Evolutionary conservation across 2,329 filamentous ascomycete genomes (phyloP), one percentile per base, ranked within the genome.

Genomic region (Colletotrichum zoysiae): DNA sequence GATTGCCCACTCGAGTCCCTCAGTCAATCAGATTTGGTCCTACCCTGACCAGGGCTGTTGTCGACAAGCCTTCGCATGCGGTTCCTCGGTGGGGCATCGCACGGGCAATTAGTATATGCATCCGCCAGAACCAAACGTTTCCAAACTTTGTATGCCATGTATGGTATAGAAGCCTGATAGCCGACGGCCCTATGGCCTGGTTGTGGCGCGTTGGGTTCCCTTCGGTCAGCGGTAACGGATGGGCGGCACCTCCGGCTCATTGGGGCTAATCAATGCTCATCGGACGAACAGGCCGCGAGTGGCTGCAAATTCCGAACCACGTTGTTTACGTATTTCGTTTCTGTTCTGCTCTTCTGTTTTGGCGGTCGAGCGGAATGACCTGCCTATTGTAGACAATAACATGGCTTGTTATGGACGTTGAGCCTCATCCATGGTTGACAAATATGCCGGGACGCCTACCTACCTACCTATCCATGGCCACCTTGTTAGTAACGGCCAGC

Each of bases 231-330:
- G 48, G 65, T 50, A 60, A 66, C 30, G 30, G 60, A 8, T 38
- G n/a, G 48, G 48, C 50, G 40, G 40, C n/a, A 38, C 3, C 59
- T 51, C 40, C 18, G 63, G 58, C 69, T 64, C 16, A 18, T 48
- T 38, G 46, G 42, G 46, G 30, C 44, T 70, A 53, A 63, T 23
- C 26, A 48, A 69, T n/a, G 42, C 20, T 46, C 44, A 46, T 38
- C 57, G 68, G 58, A 65, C 12, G 69, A 71, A 71, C 69, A 48
- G 58, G 44, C 59, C 50, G 14, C 44, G 69, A 65, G n/a, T 26
- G 46, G 35, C 38, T 55, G 38, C 44, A 53, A 46, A 66, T 44
- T 48, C 44, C 58, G 57, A 46, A 70, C 12, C 23, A 46, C 20
- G 53, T n/a, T 55, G 33, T n/a, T 14, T 55, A 12, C 11, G 20